These are phyloP conservation scores for Durotheca rogersii DNA, from an alignment of 495 filamentous ascomycete genomes.

Conservation along the genomic window DNA sequence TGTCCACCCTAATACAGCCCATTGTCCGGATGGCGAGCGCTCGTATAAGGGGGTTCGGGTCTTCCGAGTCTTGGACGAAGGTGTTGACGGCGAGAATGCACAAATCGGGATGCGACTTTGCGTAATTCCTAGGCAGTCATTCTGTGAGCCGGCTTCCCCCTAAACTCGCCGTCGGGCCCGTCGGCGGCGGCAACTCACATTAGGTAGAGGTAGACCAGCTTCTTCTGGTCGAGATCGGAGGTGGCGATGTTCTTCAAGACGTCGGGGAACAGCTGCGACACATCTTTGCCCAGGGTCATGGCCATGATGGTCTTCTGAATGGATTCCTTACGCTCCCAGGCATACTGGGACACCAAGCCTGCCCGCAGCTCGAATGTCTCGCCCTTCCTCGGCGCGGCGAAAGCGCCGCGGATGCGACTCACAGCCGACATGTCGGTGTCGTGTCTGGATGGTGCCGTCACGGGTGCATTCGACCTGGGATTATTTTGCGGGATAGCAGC, in stretches of 20 bases:
- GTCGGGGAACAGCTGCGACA: conserved; percentile 95
- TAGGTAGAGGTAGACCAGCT: conserved; percentile 97
- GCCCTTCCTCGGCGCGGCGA: conserved; percentile 87
- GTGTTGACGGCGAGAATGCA: conserved; percentile 99
- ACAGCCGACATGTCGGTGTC: conserved; percentile 60
- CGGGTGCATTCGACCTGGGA: conserved; percentile 16
- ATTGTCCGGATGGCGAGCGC: conserved; percentile 97
- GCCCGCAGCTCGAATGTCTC: conserved; percentile 98
- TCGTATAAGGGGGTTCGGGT: conserved; percentile 93
- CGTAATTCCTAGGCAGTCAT: conserved; percentile 97
- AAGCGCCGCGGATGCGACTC: conserved; percentile 92
- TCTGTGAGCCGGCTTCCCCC: too few species aligned
- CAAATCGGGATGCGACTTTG: conserved; percentile 97
- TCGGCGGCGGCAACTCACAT: conserved; percentile 85
- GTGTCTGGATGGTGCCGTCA: conserved; percentile 29
- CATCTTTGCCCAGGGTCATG: conserved; percentile 98
- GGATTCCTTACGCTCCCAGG: conserved; percentile 96
- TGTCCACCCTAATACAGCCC: conserved; percentile 97
- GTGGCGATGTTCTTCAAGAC: conserved; percentile 99
- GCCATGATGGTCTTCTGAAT: conserved; percentile 99
- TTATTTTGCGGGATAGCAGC: too few species aligned
- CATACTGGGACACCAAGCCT: conserved; percentile 98
- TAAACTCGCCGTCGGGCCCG: conserved; percentile 31
- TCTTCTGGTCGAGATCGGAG: conserved; percentile 94
- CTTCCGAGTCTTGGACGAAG: conserved; percentile 98